phyloP scores from a whole-genome alignment of 371 early-diverging fungal genomes.

The Mucor piriformis region DNA sequence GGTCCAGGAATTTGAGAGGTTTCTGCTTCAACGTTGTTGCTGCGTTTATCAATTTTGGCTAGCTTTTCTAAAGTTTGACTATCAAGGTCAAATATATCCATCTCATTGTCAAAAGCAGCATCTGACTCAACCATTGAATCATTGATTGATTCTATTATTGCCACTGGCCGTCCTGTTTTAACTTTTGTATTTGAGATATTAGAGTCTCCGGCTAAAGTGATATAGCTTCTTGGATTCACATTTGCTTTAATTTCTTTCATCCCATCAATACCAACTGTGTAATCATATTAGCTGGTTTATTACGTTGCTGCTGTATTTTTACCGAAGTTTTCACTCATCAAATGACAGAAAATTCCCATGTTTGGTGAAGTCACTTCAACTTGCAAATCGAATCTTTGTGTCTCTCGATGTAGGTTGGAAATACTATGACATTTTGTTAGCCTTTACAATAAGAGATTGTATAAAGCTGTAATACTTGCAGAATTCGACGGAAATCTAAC shows the following conservation, averaged over 20 bases:
- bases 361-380: slow-evolving; percentile 9
- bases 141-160: too few relatives aligned
- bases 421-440: slow-evolving; percentile 24
- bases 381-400: slow-evolving; percentile 21
- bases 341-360: slow-evolving; percentile 20
- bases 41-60: too few relatives aligned
- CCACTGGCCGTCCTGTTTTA: too few relatives aligned
- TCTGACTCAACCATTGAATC: too few relatives aligned
- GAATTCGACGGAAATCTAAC: slow-evolving; percentile 41
- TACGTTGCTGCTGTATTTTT: neutral
- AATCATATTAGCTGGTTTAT: neutral
- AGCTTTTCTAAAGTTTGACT: too few relatives aligned
- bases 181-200: neutral
- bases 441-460: neutral
- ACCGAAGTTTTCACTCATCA: slow-evolving; percentile 50
- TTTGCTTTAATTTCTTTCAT: slow-evolving; percentile 14
- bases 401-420: slow-evolving; percentile 26
- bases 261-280: slow-evolving; percentile 37
- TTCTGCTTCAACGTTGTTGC: too few relatives aligned
- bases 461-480: slow-evolving; percentile 31
- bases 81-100: too few relatives aligned
- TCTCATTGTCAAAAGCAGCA: too few relatives aligned
- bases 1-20: too few relatives aligned
- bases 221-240: slow-evolving; percentile 19
- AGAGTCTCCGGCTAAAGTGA: slow-evolving; percentile 1